A percentile compares a stretch with the other conserved stretches of the same genome.
These are phyloP conservation scores for Suhomyces kilbournensis DNA, from an alignment of 805 yeast species.

Conservation along the genomic window DNA sequence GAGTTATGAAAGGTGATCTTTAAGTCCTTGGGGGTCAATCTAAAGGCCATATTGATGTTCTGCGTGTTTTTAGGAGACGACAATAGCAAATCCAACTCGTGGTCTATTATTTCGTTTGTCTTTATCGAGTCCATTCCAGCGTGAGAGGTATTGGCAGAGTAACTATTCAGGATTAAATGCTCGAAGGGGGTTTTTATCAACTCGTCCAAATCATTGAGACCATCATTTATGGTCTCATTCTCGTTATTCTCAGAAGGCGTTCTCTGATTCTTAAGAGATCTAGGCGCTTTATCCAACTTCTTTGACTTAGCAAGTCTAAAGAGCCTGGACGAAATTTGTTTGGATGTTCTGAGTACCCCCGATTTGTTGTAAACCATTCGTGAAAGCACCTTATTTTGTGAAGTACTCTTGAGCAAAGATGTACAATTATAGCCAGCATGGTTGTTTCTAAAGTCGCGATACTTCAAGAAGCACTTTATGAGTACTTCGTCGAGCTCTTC, in stretches of 20 bases:
- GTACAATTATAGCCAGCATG: conserved; percentile 17
- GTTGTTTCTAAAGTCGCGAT: conserved; percentile 27
- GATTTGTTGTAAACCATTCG: conserved; percentile 38
- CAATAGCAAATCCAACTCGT: conserved; percentile 28
- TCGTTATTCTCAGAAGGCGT: neutral
- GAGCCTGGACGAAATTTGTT: conserved; percentile 33
- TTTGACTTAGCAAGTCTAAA: conserved; percentile 26
- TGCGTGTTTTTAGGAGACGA: conserved; percentile 21
- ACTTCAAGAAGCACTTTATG: conserved; percentile 34
- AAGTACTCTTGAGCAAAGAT: conserved; percentile 27
- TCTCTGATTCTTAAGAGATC: neutral
- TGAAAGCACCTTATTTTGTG: conserved; percentile 39
- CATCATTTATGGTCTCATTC: conserved; percentile 6
- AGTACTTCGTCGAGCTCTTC: conserved; percentile 34
- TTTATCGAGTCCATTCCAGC: conserved; percentile 15
- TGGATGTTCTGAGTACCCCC: conserved; percentile 34
- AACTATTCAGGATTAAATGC: conserved; percentile 15
- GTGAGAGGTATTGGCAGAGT: conserved; percentile 2
- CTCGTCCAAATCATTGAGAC: conserved; percentile 23
- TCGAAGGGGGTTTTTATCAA: conserved; percentile 28
- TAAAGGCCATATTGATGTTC: neutral
- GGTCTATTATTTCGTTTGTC: conserved; percentile 26
- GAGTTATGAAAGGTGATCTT: conserved; percentile 5
- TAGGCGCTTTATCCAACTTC: conserved; percentile 15
- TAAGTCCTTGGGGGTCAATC: conserved; percentile 3